Evolutionary conservation across 805 yeast species (phyloP), one percentile per base, ranked within the genome.

Genomic region (Wickerhamomyces ciferrii): DNA sequence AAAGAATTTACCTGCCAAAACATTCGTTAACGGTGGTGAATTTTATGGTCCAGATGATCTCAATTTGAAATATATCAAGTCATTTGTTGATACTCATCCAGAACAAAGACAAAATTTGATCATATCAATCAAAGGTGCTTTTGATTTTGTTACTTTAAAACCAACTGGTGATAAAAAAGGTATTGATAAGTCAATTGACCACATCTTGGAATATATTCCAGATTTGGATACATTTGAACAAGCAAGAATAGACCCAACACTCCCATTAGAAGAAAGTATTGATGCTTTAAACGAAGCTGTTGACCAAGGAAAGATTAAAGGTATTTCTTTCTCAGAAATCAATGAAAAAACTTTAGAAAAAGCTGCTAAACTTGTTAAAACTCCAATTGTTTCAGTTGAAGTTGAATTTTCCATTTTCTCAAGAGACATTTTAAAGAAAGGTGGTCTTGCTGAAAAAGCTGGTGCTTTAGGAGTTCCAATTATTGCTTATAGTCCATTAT

Each of bases 401-500:
- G 72, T 85, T 39, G 97, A 90, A 66, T 75, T 83, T 49, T 87
- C 96, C 3, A 60, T 91, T 48, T 78, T 84, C 68, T 63, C 80
- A n/a, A 75, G 78, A 40, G 87, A 84, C 14, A 75, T 83, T 35
- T 58, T 80, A 39, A 47, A 61, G 2, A 80, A 27, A 27, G 31
- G 85, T 59, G 96, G 92, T 1, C 72, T 85, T 19, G 75, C 83
- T 50, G 77, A 72, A 4, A 73, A 76, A 5, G 78, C 84, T 51
- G 72, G 76, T 19, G 79, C 83, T 50, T 64, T 73, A 29, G 71
- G 71, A 13, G 76, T 90, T 46, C 84, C 94, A 13, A 69, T 87
- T 27, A 70, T 87, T 48, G 87, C 90, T 21, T 90, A 90, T 65
- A 85, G 96, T 29, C 97, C 97, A 27, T 71, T 90, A 45, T 84